Evolutionary conservation across 2,329 filamentous ascomycete species (phyloP).

Genomic region (Arthrinium puccinioides): DNA sequence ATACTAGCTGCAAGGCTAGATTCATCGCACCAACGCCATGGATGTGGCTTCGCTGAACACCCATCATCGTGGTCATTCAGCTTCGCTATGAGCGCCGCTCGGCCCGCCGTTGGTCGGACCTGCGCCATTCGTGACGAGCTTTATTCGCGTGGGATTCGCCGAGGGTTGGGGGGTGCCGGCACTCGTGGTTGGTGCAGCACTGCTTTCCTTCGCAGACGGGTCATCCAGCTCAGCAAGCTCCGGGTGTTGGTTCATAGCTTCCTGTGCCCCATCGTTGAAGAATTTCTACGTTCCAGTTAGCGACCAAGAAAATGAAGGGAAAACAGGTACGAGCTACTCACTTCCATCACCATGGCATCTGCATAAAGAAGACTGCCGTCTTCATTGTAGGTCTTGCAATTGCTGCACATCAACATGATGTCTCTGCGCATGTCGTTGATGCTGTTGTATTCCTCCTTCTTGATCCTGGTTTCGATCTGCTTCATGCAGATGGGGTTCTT

Average conservation of each 20-base stretch:
- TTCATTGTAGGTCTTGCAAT: slow-evolving; percentile 95
- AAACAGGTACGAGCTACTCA: slow-evolving; percentile 48
- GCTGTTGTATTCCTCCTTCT: slow-evolving; percentile 85
- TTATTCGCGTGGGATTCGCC: slow-evolving; percentile 57
- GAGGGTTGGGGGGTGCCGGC: slow-evolving; percentile 58
- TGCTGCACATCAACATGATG: slow-evolving; percentile 76
- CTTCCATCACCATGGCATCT: slow-evolving; percentile 90
- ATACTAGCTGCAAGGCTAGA: no score
- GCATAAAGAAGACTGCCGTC: slow-evolving; percentile 86
- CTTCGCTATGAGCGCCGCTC: slow-evolving; percentile 18
- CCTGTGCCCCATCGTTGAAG: slow-evolving; percentile 46
- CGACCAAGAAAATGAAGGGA: slow-evolving; percentile 20
- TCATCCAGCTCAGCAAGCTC: slow-evolving; percentile 51
- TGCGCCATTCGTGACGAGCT: slow-evolving; percentile 39
- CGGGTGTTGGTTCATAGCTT: slow-evolving; percentile 44
- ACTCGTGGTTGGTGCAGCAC: slow-evolving; percentile 45
- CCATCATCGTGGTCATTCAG: slow-evolving; percentile 12
- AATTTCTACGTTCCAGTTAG: slow-evolving; percentile 39
- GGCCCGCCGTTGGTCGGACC: slow-evolving; percentile 15
- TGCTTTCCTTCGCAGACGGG: slow-evolving; percentile 30
- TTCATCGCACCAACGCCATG: neutral
- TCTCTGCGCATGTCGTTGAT: slow-evolving; percentile 77
- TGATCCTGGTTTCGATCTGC: slow-evolving; percentile 89
- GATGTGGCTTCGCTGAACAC: neutral
- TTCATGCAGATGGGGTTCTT: slow-evolving; percentile 93